Evolutionary conservation across 2,329 filamentous ascomycete genomes (phyloP).

Genomic region (Diplodia scrobiculata): DNA sequence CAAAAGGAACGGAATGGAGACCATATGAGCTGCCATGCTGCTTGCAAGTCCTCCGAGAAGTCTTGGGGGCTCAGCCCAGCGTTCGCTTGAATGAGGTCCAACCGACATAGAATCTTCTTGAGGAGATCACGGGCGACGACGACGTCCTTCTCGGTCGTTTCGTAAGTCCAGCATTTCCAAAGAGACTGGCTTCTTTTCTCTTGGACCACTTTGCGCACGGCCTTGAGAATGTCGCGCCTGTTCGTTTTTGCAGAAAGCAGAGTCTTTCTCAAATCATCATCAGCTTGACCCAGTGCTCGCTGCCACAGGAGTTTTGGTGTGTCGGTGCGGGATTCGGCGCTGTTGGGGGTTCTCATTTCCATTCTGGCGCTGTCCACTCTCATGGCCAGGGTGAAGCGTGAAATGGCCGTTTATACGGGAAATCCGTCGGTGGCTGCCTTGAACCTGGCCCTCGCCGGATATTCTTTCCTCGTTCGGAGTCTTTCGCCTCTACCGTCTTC

Average conservation of each 20-base stretch:
- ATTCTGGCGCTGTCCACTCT: no score
- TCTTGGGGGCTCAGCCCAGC: no score
- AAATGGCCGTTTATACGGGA: no score
- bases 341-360: no score
- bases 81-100: background rate
- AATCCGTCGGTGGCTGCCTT: no score
- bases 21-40: background rate
- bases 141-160: background rate
- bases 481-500: no score
- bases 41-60: background rate
- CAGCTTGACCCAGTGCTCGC: background rate
- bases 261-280: background rate
- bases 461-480: no score
- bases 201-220: background rate
- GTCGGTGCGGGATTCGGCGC: no score
- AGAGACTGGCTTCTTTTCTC: background rate
- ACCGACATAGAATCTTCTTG: background rate
- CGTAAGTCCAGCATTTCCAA: background rate
- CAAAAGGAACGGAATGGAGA: constrained; percentile 3
- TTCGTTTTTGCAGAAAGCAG: background rate
- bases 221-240: background rate
- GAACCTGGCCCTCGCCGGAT: no score
- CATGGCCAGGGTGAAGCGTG: no score
- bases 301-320: background rate
- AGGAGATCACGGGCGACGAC: background rate